A percentile compares a stretch with the other conserved stretches of the same genome.
Evolutionary conservation across 2,329 filamentous ascomycete genomes (phyloP).

Genomic region (Exophiala xenobiotica): DNA sequence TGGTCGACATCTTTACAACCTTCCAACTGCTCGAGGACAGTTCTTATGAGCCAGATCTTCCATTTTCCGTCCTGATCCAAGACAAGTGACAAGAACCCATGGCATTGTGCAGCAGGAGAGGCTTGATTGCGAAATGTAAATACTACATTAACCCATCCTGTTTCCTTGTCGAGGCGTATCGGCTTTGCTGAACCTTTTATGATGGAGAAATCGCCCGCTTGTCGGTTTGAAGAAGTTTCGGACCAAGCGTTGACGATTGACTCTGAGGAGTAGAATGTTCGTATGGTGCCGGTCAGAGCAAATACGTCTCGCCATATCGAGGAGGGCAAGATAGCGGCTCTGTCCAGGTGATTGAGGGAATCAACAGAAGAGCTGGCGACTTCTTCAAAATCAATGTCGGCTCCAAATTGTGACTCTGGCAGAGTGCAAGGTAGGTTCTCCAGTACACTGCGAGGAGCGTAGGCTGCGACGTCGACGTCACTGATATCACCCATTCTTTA

Average conservation of each 20-base stretch:
- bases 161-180: slow-evolving; percentile 9
- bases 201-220: slow-evolving; percentile 5
- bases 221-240: slow-evolving; percentile 3
- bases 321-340: background rate
- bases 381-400: slow-evolving; percentile 7
- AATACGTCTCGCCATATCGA: slow-evolving; percentile 33
- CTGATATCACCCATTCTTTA: background rate
- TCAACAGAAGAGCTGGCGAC: slow-evolving; percentile 6
- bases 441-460: slow-evolving; percentile 9
- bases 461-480: slow-evolving; percentile 9
- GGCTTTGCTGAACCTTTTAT: slow-evolving; percentile 6
- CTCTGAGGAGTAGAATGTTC: slow-evolving; percentile 29
- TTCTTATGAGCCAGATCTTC: slow-evolving; percentile 33
- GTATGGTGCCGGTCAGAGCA: slow-evolving; percentile 30
- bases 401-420: slow-evolving; percentile 9
- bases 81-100: slow-evolving; percentile 14
- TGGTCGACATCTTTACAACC: slow-evolving; percentile 28
- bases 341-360: slow-evolving; percentile 1
- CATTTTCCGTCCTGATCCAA: slow-evolving; percentile 22
- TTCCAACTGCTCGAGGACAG: slow-evolving; percentile 27
- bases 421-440: slow-evolving; percentile 15
- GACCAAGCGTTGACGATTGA: slow-evolving; percentile 29
- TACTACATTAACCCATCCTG: slow-evolving; percentile 17
- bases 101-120: slow-evolving; percentile 10
- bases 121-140: slow-evolving; percentile 13